These are phyloP conservation scores for Cronartium quercuum DNA, from an alignment of 1,284 basidiomycete species.

Conservation along the genomic window DNA sequence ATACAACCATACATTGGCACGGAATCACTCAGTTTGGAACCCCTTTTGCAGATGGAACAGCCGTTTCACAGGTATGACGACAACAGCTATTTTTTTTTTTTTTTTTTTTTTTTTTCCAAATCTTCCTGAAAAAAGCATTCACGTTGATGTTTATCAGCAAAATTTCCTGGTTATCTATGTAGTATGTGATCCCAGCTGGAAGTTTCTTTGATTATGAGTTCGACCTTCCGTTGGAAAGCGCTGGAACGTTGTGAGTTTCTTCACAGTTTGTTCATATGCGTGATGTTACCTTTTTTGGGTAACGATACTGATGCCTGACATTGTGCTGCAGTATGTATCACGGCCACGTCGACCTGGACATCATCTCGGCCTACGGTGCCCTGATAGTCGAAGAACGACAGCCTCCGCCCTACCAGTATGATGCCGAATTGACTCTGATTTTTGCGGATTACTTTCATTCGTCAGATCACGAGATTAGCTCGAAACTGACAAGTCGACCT, in stretches of 20 bases:
- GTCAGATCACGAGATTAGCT: constrained; percentile 7
- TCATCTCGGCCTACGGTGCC: constrained; percentile 25
- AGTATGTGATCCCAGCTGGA: constrained; percentile 19
- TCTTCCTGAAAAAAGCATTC: no score
- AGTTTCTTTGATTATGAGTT: constrained; percentile 39
- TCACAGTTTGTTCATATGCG: no score
- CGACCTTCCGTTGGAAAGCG: background rate
- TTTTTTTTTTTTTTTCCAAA: no score
- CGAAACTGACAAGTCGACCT: constrained; percentile 6
- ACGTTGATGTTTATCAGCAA: no score
- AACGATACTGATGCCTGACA: no score
- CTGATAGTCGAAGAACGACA: constrained; percentile 23
- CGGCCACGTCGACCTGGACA: constrained; percentile 15
- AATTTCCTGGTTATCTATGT: no score
- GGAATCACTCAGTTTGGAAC: constrained; percentile 34
- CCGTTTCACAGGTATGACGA: constrained; percentile 23
- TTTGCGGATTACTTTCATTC: constrained; percentile 35
- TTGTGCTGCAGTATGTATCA: constrained; percentile 37
- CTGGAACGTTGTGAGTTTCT: constrained; percentile 36
- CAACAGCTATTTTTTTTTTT: no score
- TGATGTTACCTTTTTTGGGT: background rate
- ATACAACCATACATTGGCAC: constrained; percentile 30
- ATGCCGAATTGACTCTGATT: constrained; percentile 26
- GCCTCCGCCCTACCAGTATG: constrained; percentile 19
- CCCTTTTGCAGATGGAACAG: constrained; percentile 36